Evolutionary conservation across 164 flowering plant genomes (phyloP).

Genomic region (Euptelea pleiosperma): DNA sequence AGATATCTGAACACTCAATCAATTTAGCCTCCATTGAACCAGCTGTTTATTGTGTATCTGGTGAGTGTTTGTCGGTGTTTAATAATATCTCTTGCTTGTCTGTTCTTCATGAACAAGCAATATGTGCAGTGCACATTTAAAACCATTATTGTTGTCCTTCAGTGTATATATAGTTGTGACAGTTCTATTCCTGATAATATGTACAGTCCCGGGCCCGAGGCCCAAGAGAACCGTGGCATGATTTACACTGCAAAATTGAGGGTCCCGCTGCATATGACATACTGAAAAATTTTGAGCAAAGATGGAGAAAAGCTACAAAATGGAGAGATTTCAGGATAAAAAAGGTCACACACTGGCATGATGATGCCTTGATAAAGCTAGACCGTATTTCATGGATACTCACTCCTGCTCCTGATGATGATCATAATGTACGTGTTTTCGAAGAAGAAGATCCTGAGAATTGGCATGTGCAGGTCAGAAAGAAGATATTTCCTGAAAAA

Average conservation of each 20-base stretch:
- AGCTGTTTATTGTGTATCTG: no score
- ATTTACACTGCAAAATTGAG: conserved; percentile 72
- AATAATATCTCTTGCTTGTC: no score
- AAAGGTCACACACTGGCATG: conserved; percentile 58
- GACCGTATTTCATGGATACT: conserved; percentile 80
- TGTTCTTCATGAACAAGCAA: no score
- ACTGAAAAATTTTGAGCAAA: conserved; percentile 66
- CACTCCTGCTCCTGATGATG: conserved; percentile 38
- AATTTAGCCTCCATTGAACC: no score
- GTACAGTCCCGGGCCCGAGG: conserved; percentile 34
- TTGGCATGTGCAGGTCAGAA: conserved; percentile 57
- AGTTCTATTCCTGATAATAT: conserved; percentile 9
- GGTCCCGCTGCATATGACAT: conserved; percentile 88
- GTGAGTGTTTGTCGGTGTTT: no score
- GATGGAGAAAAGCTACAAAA: conserved; percentile 72
- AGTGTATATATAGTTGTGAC: background rate
- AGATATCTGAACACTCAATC: no score
- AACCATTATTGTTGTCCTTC: background rate
- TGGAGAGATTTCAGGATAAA: conserved; percentile 56
- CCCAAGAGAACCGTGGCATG: conserved; percentile 94
- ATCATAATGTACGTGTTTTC: conserved; percentile 25
- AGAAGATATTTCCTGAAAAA: conserved; percentile 1
- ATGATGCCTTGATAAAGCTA: conserved; percentile 65
- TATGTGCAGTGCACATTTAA: no score
- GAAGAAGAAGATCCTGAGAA: conserved; percentile 41